phyloP scores from a whole-genome alignment of 176 grass and related monocot species.

The Elymus sibiricus region DNA sequence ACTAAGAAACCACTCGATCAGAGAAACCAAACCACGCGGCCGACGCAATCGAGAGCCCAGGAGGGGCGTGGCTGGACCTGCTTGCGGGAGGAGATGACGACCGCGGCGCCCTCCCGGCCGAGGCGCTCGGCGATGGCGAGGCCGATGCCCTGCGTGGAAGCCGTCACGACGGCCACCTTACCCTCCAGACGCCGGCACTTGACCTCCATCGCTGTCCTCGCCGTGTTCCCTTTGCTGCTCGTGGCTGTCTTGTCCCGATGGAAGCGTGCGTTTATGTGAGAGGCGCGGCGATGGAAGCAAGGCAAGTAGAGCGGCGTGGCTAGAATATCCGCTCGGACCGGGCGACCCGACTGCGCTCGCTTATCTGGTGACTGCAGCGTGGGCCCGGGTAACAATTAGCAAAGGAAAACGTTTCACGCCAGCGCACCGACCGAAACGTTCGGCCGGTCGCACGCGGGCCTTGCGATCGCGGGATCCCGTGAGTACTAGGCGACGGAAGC shows the following conservation, averaged over 20 bases:
- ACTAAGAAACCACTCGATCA: background rate
- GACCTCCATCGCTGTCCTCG: slow-evolving; percentile 32
- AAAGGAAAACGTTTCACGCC: too few species aligned
- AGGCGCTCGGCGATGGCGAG: slow-evolving; percentile 84
- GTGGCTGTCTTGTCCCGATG: background rate
- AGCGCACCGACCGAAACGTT: too few species aligned
- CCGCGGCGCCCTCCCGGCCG: slow-evolving; percentile 78
- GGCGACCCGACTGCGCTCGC: background rate
- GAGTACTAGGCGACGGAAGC: too few species aligned
- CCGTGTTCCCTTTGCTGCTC: background rate
- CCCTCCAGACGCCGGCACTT: slow-evolving; percentile 65
- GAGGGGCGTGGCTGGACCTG: slow-evolving; percentile 41
- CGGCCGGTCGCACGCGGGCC: too few species aligned
- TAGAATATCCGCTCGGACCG: background rate
- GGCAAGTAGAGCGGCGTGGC: background rate
- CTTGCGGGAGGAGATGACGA: slow-evolving; percentile 94
- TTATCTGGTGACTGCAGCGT: too few species aligned
- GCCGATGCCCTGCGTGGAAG: slow-evolving; percentile 86
- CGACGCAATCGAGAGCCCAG: background rate
- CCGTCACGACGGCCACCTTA: slow-evolving; percentile 94
- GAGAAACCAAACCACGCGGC: background rate
- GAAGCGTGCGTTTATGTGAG: background rate
- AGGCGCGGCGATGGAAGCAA: slow-evolving; percentile 21
- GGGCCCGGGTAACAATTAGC: too few species aligned
- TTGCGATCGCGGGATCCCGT: too few species aligned